Base-by-base conservation (phyloP, 208 protist genomes). In the Leishmania tarentolae region DNA sequence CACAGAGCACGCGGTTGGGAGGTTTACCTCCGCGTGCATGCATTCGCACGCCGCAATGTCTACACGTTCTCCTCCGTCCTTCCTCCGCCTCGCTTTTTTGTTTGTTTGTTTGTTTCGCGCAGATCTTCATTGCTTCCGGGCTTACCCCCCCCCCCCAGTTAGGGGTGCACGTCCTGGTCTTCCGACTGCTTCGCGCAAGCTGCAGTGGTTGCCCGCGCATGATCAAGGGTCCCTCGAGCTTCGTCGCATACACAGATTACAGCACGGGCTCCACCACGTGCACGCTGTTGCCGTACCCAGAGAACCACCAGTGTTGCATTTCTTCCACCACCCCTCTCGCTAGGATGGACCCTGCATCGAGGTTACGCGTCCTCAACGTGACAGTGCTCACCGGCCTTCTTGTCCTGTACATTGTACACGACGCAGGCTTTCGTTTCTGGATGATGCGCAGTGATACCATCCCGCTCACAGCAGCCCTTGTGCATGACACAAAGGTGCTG, bases 341-440 rank as follows among this genome's bases (percentile, higher is more conserved):
- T 28, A 59, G 3, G 3, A 86, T 82, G 78, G 83, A 86, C 11
- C 56, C 35, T 6, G 44, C 31, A 1, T 59, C 79, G 5, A 69
- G 77, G 1, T 3, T 79, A 8, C 77, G 82, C 13, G 4, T 85
- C 0, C 28, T 70, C 63, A 85, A 85, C 71, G 70, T 73, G 0
- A 40, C 78, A 1, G 46, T 82, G 24, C 82, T 85, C n/a, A 70
- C 73, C 1, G 68, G 82, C 82, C 50, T 85, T n/a, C 6, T 79
- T 15, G 13, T 50, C 17, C 50, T 85, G n/a, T 85, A 85, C 47
- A 47, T 85, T 7, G 50, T 52, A 15, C 76, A 85, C 73, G 82
- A 85, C 47, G 61, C 73, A 11, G 82, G 59, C 4, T 85, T 85
- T 68, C 76, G 82, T 15, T 81, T 81, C 42, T 82, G 76, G 82